phyloP scores from a whole-genome alignment of 2,329 filamentous ascomycete species.

The Aspergillus tanneri region DNA sequence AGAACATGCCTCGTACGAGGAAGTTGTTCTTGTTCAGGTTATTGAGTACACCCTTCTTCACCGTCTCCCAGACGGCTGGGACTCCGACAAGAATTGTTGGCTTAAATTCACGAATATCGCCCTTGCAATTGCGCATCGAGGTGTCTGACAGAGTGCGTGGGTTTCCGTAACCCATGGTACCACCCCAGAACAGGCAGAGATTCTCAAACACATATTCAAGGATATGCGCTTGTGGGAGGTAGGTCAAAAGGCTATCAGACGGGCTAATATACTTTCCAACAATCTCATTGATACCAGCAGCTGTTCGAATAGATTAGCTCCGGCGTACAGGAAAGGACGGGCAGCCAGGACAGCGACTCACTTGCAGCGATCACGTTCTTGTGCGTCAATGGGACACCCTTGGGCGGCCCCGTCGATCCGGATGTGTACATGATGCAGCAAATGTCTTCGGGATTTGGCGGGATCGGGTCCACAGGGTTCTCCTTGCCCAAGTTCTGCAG shows the following conservation, averaged over 20 bases:
- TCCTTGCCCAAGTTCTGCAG: constrained; percentile 58
- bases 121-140: constrained; percentile 84
- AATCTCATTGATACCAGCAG: constrained; percentile 76
- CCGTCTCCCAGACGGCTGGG: constrained; percentile 93
- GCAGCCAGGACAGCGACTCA: constrained; percentile 46
- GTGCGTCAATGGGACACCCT: constrained; percentile 83
- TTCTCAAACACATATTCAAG: constrained; percentile 97
- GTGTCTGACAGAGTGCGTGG: constrained; percentile 82
- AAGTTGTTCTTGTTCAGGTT: constrained; percentile 71
- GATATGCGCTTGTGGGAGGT: constrained; percentile 92
- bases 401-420: constrained; percentile 83
- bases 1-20: constrained; percentile 77
- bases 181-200: constrained; percentile 82
- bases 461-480: constrained; percentile 68
- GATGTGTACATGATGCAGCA: constrained; percentile 85
- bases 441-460: constrained; percentile 71
- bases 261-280: constrained; percentile 76
- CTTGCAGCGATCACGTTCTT: constrained; percentile 74
- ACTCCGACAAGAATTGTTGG: constrained; percentile 92
- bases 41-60: constrained; percentile 86
- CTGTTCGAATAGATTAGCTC: constrained; percentile 38
- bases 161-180: constrained; percentile 89
- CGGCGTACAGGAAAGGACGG: not conserved
- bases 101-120: constrained; percentile 88
- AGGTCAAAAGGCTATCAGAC: constrained; percentile 78